Evolutionary conservation across 2,329 filamentous ascomycete genomes (phyloP).

Genomic region (Paraconiothyrium sp.): DNA sequence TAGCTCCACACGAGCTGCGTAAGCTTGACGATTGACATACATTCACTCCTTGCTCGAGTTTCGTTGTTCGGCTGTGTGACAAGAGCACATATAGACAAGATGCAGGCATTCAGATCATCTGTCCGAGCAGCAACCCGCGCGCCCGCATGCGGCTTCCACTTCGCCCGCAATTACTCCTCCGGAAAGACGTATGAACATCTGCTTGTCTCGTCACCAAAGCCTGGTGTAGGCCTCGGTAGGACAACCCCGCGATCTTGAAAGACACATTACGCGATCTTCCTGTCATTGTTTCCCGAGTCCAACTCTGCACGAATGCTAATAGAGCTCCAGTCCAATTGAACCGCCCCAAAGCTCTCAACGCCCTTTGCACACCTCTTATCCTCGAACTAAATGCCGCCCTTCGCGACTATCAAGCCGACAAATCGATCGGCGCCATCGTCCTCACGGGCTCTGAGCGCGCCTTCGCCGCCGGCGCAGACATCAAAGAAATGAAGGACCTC

Average conservation of each 20-base stretch:
- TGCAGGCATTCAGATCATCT: conserved; percentile 66
- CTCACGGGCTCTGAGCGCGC: conserved; percentile 89
- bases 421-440: conserved; percentile 57
- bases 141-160: conserved; percentile 63
- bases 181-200: conserved; percentile 77
- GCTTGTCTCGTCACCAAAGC: conserved; percentile 80
- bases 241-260: background rate
- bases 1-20: conserved; percentile 12
- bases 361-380: conserved; percentile 90
- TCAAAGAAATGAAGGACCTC: conserved; percentile 97
- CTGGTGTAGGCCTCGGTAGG: conserved; percentile 83
- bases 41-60: conserved; percentile 9
- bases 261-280: background rate
- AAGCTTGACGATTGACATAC: background rate
- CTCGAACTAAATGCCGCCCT: conserved; percentile 71
- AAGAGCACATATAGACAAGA: conserved; percentile 26
- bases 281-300: background rate
- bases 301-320: conserved; percentile 22
- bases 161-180: conserved; percentile 61
- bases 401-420: conserved; percentile 45
- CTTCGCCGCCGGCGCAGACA: conserved; percentile 85
- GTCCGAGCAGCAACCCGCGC: conserved; percentile 70
- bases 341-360: conserved; percentile 95
- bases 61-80: conserved; percentile 19
- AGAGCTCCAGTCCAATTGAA: conserved; percentile 79